Evolutionary conservation across 2,329 filamentous ascomycete species (phyloP), one percentile per base, ranked within the genome.

Genomic region (Botrytis deweyae): DNA sequence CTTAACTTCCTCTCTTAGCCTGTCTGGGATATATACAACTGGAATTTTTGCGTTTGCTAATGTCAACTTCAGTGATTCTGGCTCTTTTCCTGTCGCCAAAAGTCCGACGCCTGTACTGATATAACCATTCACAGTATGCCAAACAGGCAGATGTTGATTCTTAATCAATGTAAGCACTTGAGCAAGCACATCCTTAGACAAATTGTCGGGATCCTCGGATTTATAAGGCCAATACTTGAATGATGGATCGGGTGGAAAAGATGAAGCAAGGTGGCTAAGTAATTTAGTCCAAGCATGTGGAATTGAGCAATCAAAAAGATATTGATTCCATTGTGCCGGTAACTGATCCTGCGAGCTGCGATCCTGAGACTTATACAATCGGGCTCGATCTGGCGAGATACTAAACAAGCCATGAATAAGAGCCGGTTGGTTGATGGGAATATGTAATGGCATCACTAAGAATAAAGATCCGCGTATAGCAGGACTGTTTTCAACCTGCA

Each of bases 371-470:
- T 74, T 76, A 71, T 80, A 77, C 29, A 82, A 72, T 42, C 77
- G 79, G 5, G 78, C 78, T 38, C 82, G 78, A 72, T 83, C 81
- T 0, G 81, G 80, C 0, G 80, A 79, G 40, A 82, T 77, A 22
- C 78, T 78, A 65, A 82, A 83, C 33, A 81, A 73, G 7, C 80
- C 81, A 70, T 83, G 81, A 16, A 83, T 80, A 64, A 81, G 80
- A 14, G 80, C 77, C n/a, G 81, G 81, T 49, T 83, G 82, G 9
- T 78, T 74, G 6, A 77, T 80, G n/a, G 65, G 40, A 42, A 82
- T 78, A 12, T 79, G 80, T 29, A 83, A 73, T 16, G 80, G 81
- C n/a, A 83, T 73, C 4, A 80, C 80, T 6, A 78, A 80, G 69
- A 81, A 83, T 10, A 83, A 75, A 4, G 76, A 77, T 33, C 81